Conservation (phyloP, 1,139 yeast genomes). For the Hyphopichia burtonii region DNA sequence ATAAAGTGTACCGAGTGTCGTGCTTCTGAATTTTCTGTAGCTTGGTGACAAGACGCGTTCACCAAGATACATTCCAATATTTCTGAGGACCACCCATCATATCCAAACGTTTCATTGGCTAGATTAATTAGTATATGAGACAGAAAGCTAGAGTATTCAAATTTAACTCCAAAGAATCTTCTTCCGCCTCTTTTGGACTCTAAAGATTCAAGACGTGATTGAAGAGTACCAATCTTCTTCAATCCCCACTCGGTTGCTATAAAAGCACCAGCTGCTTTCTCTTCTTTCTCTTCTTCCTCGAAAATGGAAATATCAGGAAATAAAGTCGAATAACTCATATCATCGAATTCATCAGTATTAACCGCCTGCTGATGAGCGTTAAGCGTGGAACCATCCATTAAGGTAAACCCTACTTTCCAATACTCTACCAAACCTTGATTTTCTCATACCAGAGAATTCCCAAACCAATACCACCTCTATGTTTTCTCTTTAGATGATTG, state of each 20-base stretch:
- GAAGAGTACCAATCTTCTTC: slow-evolving; percentile 34
- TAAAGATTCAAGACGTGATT: slow-evolving; percentile 29
- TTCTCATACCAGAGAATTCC: no score
- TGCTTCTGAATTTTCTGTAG: neutral
- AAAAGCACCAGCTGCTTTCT: slow-evolving; percentile 3
- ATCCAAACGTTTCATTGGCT: slow-evolving; percentile 68
- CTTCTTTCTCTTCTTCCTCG: slow-evolving; percentile 10
- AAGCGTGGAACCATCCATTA: neutral
- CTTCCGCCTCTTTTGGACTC: slow-evolving; percentile 17
- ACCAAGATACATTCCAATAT: slow-evolving; percentile 34
- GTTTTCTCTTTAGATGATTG: no score
- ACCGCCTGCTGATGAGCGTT: slow-evolving; percentile 3
- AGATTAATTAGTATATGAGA: slow-evolving; percentile 38
- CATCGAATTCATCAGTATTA: neutral
- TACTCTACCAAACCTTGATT: neutral
- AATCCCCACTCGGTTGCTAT: slow-evolving; percentile 26
- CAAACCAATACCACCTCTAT: no score
- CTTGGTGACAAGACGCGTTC: slow-evolving; percentile 7
- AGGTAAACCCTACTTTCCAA: neutral
- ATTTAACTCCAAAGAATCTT: slow-evolving; percentile 7
- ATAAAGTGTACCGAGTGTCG: slow-evolving; percentile 20
- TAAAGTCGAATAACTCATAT: slow-evolving; percentile 17
- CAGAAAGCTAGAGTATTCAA: slow-evolving; percentile 11
- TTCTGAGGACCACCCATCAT: slow-evolving; percentile 62
- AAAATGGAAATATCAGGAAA: slow-evolving; percentile 24